Conservation (phyloP, 2,329 filamentous ascomycete genomes). For the Venturia aucupariae region DNA sequence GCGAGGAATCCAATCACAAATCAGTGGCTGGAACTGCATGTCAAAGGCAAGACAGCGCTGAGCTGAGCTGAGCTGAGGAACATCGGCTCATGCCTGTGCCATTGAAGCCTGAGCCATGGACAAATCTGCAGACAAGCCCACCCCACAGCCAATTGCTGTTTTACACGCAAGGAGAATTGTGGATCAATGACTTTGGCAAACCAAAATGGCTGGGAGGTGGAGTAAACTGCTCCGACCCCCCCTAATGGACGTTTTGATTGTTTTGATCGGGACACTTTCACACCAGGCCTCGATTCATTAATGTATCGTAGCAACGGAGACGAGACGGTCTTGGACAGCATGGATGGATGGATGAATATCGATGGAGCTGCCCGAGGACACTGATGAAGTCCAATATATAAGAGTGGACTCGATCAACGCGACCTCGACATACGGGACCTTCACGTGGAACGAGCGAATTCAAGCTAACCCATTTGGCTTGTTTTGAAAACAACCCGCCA, state of each 20-base stretch:
- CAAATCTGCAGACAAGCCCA: background rate
- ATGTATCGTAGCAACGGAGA: background rate
- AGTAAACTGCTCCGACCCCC: slow-evolving; percentile 7
- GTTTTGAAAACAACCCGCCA: slow-evolving; percentile 2
- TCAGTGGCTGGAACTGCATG: background rate
- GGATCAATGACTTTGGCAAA: background rate
- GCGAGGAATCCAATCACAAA: slow-evolving; percentile 1
- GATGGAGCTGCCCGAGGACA: no score
- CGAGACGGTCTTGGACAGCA: background rate
- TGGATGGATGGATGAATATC: background rate
- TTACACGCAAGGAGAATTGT: background rate
- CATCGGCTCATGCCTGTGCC: background rate
- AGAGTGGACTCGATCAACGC: background rate
- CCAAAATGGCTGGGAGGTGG: slow-evolving; percentile 4
- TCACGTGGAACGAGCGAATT: background rate
- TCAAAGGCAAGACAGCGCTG: background rate
- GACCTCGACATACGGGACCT: background rate
- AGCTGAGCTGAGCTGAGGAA: no score
- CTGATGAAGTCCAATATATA: background rate
- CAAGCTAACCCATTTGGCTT: slow-evolving; percentile 1
- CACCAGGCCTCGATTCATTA: background rate
- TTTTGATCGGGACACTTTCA: background rate
- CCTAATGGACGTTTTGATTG: slow-evolving; percentile 2
- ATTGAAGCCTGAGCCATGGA: no score
- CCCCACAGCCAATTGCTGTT: background rate